Conservation (phyloP, 306 rosid species). For the Inga oerstediana region DNA sequence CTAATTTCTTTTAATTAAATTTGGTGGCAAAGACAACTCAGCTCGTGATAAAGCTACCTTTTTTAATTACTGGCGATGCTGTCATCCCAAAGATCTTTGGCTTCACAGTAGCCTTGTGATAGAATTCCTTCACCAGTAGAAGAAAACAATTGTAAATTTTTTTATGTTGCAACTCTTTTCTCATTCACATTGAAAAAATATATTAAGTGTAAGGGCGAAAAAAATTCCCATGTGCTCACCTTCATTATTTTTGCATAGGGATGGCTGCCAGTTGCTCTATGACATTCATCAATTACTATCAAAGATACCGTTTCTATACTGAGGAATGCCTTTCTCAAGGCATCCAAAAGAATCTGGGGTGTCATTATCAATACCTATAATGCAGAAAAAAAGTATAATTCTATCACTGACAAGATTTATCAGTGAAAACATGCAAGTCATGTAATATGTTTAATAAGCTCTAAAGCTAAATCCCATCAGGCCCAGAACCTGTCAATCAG, state of each 20-base stretch:
- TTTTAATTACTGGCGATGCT: conserved; percentile 82
- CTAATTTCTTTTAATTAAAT: conserved; percentile 11
- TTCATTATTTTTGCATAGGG: conserved; percentile 87
- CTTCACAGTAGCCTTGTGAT: conserved; percentile 70
- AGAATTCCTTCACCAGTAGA: conserved; percentile 74
- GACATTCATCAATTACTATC: conserved; percentile 88
- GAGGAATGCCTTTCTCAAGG: conserved; percentile 78
- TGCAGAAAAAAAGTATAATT: conserved; percentile 26
- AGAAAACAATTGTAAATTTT: conserved; percentile 28
- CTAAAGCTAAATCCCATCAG: background rate
- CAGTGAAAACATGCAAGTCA: conserved; percentile 13
- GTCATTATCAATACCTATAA: conserved; percentile 88
- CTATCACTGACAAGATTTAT: conserved; percentile 2
- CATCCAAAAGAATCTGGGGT: conserved; percentile 89
- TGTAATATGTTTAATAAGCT: background rate
- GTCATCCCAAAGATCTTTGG: conserved; percentile 95
- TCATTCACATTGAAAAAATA: background rate
- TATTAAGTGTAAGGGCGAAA: conserved; percentile 13
- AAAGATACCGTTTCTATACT: conserved; percentile 64
- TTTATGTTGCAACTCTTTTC: conserved; percentile 2
- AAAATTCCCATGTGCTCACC: conserved; percentile 47
- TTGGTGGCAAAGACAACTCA: conserved; percentile 14
- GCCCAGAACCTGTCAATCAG: background rate
- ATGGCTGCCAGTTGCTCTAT: conserved; percentile 81
- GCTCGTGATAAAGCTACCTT: conserved; percentile 53